Percentiles rank a stretch among this genome's conserved stretches.
These are phyloP conservation scores for Agaricus blazei DNA, from an alignment of 768 basidiomycete genomes.

Conservation along the genomic window DNA sequence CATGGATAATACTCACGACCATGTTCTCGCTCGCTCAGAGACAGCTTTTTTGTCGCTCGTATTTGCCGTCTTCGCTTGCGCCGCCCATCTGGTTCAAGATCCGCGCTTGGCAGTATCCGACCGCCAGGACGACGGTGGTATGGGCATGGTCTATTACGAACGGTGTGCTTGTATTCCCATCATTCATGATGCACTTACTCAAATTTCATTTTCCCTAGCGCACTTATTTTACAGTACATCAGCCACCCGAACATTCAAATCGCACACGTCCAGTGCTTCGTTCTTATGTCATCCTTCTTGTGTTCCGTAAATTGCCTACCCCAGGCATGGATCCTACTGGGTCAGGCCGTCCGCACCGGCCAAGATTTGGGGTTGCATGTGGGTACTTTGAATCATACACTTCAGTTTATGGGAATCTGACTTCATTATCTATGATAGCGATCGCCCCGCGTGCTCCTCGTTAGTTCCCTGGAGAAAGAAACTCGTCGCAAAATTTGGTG, in stretches of 20 bases:
- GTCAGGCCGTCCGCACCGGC: slow-evolving; percentile 84
- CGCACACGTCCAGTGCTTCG: slow-evolving; percentile 86
- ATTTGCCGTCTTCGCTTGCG: slow-evolving; percentile 89
- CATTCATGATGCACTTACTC: slow-evolving; percentile 10
- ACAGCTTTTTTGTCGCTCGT: slow-evolving; percentile 76
- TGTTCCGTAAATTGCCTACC: slow-evolving; percentile 92
- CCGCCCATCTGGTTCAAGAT: slow-evolving; percentile 76
- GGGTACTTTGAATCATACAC: slow-evolving; percentile 26
- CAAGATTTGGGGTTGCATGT: slow-evolving; percentile 93
- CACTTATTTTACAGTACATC: slow-evolving; percentile 88
- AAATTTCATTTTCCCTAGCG: slow-evolving; percentile 38
- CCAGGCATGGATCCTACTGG: slow-evolving; percentile 89
- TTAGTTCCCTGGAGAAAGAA: slow-evolving; percentile 79
- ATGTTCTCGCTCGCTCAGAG: slow-evolving; percentile 48
- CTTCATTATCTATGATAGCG: slow-evolving; percentile 44
- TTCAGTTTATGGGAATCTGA: slow-evolving; percentile 7
- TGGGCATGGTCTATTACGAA: slow-evolving; percentile 89
- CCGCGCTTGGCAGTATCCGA: slow-evolving; percentile 54
- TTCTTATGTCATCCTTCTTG: slow-evolving; percentile 84
- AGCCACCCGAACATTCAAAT: slow-evolving; percentile 82
- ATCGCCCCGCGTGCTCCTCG: slow-evolving; percentile 67
- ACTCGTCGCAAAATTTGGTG: slow-evolving; percentile 91
- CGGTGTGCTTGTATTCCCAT: slow-evolving; percentile 43
- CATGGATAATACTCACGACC: slow-evolving; percentile 66
- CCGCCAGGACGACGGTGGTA: slow-evolving; percentile 69